These are phyloP conservation scores for Phialophora tarda DNA, from an alignment of 2,329 filamentous ascomycete genomes.

Conservation along the genomic window DNA sequence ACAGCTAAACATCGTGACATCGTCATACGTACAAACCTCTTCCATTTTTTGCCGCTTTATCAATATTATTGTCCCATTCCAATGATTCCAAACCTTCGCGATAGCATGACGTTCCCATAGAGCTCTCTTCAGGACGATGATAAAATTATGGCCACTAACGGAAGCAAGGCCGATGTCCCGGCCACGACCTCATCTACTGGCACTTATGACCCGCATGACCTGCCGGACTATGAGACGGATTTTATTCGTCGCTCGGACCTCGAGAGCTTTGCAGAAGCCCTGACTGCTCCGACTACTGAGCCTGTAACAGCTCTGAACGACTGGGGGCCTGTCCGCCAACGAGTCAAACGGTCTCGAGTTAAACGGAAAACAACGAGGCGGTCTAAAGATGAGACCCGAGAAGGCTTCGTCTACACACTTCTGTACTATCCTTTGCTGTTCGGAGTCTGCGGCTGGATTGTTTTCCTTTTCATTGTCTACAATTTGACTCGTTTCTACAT, in stretches of 20 bases:
- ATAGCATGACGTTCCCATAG: conserved; percentile 4
- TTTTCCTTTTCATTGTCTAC: conserved; percentile 74
- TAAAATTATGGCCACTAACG: conserved; percentile 19
- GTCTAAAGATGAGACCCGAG: conserved; percentile 87
- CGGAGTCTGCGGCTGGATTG: conserved; percentile 79
- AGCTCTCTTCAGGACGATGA: conserved; percentile 6
- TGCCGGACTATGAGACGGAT: conserved; percentile 81
- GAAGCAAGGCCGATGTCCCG: background rate
- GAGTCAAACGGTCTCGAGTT: conserved; percentile 58
- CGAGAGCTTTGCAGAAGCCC: conserved; percentile 76
- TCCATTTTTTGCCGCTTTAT: background rate
- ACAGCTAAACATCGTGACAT: background rate
- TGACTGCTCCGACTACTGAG: conserved; percentile 78
- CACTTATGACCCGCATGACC: conserved; percentile 39
- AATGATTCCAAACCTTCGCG: background rate
- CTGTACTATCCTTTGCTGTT: conserved; percentile 91
- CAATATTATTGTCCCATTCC: background rate
- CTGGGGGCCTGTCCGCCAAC: conserved; percentile 87
- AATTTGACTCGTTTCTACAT: conserved; percentile 86
- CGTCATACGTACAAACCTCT: background rate
- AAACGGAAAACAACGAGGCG: conserved; percentile 56
- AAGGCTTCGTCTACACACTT: conserved; percentile 86
- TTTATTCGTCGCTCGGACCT: conserved; percentile 77
- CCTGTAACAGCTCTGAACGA: conserved; percentile 90
- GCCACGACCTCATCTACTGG: conserved; percentile 7